Evolutionary conservation across 805 yeast species (phyloP).

Genomic region (Candida berthetii): DNA sequence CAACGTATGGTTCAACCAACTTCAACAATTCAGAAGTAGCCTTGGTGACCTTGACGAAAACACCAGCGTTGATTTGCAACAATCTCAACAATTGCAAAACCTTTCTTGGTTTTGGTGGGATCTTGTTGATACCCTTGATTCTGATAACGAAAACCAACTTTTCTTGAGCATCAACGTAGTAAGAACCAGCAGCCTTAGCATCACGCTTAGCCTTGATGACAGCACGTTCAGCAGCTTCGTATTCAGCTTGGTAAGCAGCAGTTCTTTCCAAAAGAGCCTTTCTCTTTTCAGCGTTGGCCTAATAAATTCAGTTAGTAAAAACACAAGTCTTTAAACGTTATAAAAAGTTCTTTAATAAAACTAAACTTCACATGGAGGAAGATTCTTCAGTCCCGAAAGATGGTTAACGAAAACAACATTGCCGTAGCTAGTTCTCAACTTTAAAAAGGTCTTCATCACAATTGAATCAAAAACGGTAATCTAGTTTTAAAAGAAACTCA

Average conservation of each 20-base stretch:
- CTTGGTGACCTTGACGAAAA: constrained; percentile 91
- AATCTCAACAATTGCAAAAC: constrained; percentile 91
- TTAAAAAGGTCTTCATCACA: constrained; percentile 46
- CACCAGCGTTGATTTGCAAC: constrained; percentile 92
- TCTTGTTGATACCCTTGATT: constrained; percentile 99
- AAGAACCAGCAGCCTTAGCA: constrained; percentile 90
- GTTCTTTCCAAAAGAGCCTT: constrained; percentile 85
- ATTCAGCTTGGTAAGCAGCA: constrained; percentile 94
- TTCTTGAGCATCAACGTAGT: constrained; percentile 92
- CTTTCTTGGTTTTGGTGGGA: constrained; percentile 99
- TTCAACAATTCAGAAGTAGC: constrained; percentile 89
- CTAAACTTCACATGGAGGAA: not conserved
- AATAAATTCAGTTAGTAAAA: constrained; percentile 11
- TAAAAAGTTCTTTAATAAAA: not conserved
- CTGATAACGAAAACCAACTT: constrained; percentile 94
- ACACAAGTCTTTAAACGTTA: not conserved
- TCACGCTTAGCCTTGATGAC: constrained; percentile 83
- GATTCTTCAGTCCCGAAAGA: constrained; percentile 65
- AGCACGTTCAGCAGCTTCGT: constrained; percentile 88
- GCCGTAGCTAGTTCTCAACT: constrained; percentile 61
- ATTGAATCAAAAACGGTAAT: constrained; percentile 8
- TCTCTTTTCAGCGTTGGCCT: constrained; percentile 52
- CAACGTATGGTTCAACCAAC: constrained; percentile 94
- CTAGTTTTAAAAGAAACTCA: not conserved
- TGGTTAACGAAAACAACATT: constrained; percentile 71